Percentiles rank a stretch among this genome's conserved stretches.
Evolutionary conservation across 2,329 filamentous ascomycete species (phyloP).

Genomic region (Xylariaceae sp.): DNA sequence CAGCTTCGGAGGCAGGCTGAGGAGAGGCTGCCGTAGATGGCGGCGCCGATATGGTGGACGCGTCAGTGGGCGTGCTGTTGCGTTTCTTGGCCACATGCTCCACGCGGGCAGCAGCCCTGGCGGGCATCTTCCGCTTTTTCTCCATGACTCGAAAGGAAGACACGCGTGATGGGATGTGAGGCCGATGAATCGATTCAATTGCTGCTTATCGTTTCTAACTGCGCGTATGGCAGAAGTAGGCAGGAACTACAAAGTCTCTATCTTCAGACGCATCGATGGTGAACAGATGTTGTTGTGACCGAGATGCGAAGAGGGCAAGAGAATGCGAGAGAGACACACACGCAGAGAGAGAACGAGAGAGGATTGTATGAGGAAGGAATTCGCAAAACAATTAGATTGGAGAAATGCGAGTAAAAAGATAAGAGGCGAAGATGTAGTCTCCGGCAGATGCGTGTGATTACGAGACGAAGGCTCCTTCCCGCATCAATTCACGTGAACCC

Average conservation of each 20-base stretch:
- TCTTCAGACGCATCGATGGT: no score
- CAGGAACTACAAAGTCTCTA: not conserved
- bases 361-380: no score
- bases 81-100: slow-evolving; percentile 58
- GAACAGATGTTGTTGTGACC: not conserved
- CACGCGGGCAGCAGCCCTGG: slow-evolving; percentile 55
- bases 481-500: no score
- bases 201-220: not conserved
- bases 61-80: slow-evolving; percentile 50
- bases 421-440: no score
- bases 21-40: slow-evolving; percentile 28
- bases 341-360: no score
- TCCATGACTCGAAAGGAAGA: slow-evolving; percentile 44
- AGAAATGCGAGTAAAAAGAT: no score
- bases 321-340: no score
- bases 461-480: no score
- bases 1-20: slow-evolving; percentile 35
- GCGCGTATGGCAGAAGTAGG: not conserved
- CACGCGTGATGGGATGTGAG: not conserved
- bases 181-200: not conserved
- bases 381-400: no score
- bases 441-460: no score
- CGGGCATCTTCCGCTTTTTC: slow-evolving; percentile 60
- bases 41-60: slow-evolving; percentile 43
- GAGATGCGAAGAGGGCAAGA: no score